phyloP scores from a whole-genome alignment of 1,284 basidiomycete species.

The Albatrellus sp. region DNA sequence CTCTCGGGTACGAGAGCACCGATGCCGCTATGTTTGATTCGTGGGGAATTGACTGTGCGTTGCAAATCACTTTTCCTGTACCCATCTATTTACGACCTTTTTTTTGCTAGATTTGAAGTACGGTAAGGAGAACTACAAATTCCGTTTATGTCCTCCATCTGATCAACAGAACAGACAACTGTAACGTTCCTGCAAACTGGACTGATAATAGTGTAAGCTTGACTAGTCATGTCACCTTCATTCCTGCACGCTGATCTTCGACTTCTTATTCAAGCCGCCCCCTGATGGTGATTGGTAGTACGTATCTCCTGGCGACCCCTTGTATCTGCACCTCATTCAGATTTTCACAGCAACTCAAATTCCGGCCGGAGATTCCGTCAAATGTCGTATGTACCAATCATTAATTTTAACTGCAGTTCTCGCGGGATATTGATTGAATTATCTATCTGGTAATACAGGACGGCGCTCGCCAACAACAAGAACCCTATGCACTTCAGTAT shows the following conservation, averaged over 20 bases:
- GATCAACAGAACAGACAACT: constrained; percentile 29
- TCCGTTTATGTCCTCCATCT: background rate
- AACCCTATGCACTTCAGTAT: constrained; percentile 34
- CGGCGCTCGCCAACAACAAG: constrained; percentile 26
- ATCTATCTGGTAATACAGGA: constrained; percentile 17
- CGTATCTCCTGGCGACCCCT: constrained; percentile 12
- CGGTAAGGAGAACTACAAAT: constrained; percentile 18
- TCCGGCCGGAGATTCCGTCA: constrained; percentile 40
- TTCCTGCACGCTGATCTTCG: no score
- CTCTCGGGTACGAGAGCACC: constrained; percentile 31
- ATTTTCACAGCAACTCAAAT: constrained; percentile 33
- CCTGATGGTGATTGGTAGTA: constrained; percentile 38
- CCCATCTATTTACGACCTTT: constrained; percentile 4
- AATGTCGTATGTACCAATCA: constrained; percentile 29
- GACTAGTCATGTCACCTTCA: background rate
- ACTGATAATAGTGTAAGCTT: constrained; percentile 25
- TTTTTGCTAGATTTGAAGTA: constrained; percentile 33
- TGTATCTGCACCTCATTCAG: background rate
- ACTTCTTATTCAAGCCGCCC: constrained; percentile 18
- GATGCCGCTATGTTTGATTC: constrained; percentile 38
- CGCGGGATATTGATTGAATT: background rate
- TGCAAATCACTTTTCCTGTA: background rate
- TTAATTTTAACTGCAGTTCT: background rate
- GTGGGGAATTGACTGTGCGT: constrained; percentile 40
- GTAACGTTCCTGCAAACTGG: constrained; percentile 42